Base-by-base conservation (phyloP, 345 rosid species). In the Corchorus capsularis region DNA sequence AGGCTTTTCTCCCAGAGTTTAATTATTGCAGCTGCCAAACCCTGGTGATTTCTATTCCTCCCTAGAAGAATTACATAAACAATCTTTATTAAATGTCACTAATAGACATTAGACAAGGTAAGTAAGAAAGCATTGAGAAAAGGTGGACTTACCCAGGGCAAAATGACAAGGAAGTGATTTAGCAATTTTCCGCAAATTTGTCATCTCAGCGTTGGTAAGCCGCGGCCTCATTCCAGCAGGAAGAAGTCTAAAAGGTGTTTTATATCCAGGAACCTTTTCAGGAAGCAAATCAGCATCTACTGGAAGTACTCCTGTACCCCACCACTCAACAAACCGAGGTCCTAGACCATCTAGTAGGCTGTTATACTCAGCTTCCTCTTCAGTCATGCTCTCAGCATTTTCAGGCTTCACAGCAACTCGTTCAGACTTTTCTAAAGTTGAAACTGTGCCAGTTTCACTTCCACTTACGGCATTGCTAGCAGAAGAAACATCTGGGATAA, bases 271-370 rank as follows among this genome's bases (percentile, higher is more conserved):
- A 87, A 96, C 71, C 64, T 86, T 90, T 57, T 82, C 87, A 81
- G 97, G 96, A 81, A 96, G 97, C 59, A 89, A 83, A 85, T 94
- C 98, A 22, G 98, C 99, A 86, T 96, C 92, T 70, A 96, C 97
- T 1, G 98, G 99, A 68, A 94, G 91, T 39, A 96, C 82, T 72
- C 99, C 99, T 15, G 98, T 96, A 57, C 99, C 99, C 99, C 99
- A 96, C 94, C 95, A 94, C 80, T 90, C 99, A 17, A 89, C 90
- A 72, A 94, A 96, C 63, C 97, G 95, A 74, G 97, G 92, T 45
- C 99, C 99, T 75, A 96, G 86, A 80, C 92, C 89, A 80, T 96
- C 99, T 71, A 96, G 76, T 68, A 96, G 77, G 63, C 74, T 78
- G 78, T 90, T 86, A 81, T 75, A 92, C 79, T 96, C 98, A 68